These are phyloP conservation scores for Cercospora brassicicola DNA, from an alignment of 2,329 filamentous ascomycete species.

Conservation along the genomic window DNA sequence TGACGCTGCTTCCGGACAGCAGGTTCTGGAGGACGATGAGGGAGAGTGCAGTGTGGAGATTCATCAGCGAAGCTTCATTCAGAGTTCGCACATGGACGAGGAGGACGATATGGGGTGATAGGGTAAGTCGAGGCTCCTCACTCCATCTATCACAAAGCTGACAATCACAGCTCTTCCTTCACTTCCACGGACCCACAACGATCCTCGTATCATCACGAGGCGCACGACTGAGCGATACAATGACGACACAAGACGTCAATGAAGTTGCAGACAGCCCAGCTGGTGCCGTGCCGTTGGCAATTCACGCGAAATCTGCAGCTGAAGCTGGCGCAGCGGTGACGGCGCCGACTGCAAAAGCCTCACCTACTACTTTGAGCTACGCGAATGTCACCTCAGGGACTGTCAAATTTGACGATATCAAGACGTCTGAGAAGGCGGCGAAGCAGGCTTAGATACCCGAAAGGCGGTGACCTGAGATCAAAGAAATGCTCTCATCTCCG, in stretches of 20 bases:
- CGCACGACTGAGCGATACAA: conserved; percentile 71
- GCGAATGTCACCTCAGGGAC: conserved; percentile 39
- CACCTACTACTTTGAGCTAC: conserved; percentile 38
- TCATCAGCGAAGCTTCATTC: conserved; percentile 64
- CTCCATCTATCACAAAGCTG: not conserved
- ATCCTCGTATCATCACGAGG: conserved; percentile 87
- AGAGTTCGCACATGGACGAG: conserved; percentile 72
- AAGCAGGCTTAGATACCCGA: conserved; percentile 3
- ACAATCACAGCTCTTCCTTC: conserved; percentile 67
- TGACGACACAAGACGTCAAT: conserved; percentile 77
- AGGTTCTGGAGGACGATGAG: conserved; percentile 73
- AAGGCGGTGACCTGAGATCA: not conserved
- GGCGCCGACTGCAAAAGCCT: conserved; percentile 23
- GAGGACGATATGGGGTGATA: conserved; percentile 87
- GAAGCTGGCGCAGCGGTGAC: conserved; percentile 31
- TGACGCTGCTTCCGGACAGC: conserved; percentile 64
- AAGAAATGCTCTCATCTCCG: not conserved
- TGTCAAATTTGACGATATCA: conserved; percentile 35
- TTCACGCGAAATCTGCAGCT: conserved; percentile 42
- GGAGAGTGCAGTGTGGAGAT: conserved; percentile 70
- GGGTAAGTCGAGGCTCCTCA: conserved; percentile 50
- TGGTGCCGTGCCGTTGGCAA: conserved; percentile 63
- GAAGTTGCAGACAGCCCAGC: conserved; percentile 83
- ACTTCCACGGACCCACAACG: conserved; percentile 82
- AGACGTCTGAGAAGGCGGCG: not conserved